Evolutionary conservation across 208 protist genomes (phyloP).

Genomic region (Leishmania lainsoni): DNA sequence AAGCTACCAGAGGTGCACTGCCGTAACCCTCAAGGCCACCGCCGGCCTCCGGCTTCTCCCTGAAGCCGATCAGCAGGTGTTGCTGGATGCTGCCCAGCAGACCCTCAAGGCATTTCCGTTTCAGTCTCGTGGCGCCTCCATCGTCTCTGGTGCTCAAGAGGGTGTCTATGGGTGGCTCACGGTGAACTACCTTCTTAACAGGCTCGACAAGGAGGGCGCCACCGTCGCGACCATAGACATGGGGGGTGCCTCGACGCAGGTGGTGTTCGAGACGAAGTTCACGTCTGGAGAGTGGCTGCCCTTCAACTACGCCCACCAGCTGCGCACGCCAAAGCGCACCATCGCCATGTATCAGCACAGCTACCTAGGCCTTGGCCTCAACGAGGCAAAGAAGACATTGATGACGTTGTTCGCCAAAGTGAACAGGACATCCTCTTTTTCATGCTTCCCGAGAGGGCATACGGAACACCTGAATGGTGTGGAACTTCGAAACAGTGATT

Average conservation of each 20-base stretch:
- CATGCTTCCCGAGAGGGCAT: conserved; percentile 31
- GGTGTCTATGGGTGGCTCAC: conserved; percentile 82
- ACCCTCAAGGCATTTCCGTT: conserved; percentile 36
- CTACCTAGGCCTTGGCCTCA: conserved; percentile 81
- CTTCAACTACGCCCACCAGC: conserved; percentile 40
- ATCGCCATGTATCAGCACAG: conserved; percentile 73
- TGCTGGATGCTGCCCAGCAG: conserved; percentile 37
- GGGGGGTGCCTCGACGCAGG: conserved; percentile 80
- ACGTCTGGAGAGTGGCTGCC: conserved; percentile 42
- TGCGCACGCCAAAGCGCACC: conserved; percentile 14
- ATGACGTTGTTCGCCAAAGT: conserved; percentile 2
- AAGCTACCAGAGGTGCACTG: conserved; percentile 34
- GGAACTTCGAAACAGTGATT: conserved; percentile 14
- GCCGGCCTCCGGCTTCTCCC: conserved; percentile 65
- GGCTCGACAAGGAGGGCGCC: conserved; percentile 1
- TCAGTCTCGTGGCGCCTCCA: conserved; percentile 34
- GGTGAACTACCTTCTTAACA: conserved; percentile 77
- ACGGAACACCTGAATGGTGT: conserved; percentile 12
- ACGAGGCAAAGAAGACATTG: conserved; percentile 49
- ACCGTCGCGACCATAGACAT: conserved; percentile 72
- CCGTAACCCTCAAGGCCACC: conserved; percentile 64
- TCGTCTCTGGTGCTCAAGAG: conserved; percentile 76
- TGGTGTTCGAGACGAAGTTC: conserved; percentile 58
- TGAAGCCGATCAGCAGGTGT: conserved; percentile 9
- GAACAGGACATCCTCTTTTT: conserved; percentile 25